Conservation (phyloP, 164 flowering plant species). For the Vitis rotundifolia region DNA sequence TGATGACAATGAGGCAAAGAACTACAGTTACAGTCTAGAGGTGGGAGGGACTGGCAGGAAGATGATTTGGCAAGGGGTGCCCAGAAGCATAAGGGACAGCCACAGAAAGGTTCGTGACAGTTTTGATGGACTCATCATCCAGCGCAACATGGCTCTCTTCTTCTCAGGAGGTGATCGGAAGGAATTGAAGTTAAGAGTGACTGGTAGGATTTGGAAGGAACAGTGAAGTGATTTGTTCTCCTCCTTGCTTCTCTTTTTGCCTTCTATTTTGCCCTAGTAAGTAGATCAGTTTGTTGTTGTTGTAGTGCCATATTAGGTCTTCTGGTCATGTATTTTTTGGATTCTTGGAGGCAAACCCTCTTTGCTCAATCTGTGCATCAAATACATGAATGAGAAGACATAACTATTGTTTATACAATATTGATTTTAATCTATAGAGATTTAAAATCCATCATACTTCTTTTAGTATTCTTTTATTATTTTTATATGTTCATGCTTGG, state of each 20-base stretch:
- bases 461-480: too few relatives aligned
- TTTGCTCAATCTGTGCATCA: constrained; percentile 44
- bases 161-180: constrained; percentile 50
- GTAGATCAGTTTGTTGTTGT: constrained; percentile 4
- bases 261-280: neutral
- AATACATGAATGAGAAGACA: constrained; percentile 36
- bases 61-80: constrained; percentile 46
- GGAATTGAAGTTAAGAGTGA: constrained; percentile 45
- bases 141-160: constrained; percentile 45
- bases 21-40: constrained; percentile 46
- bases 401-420: neutral
- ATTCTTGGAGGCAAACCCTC: constrained; percentile 49
- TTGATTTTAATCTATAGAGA: constrained; percentile 1
- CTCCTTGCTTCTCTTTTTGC: neutral
- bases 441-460: too few relatives aligned
- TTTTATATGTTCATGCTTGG: too few relatives aligned
- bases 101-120: constrained; percentile 47
- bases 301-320: constrained; percentile 7
- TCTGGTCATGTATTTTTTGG: constrained; percentile 36
- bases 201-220: constrained; percentile 49
- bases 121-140: constrained; percentile 43
- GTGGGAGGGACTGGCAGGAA: constrained; percentile 48
- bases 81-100: constrained; percentile 41
- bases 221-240: constrained; percentile 17
- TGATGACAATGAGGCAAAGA: constrained; percentile 42